Evolutionary conservation across 2,329 filamentous ascomycete species (phyloP), one percentile per base, ranked within the genome.

Genomic region (Eutypa lata): DNA sequence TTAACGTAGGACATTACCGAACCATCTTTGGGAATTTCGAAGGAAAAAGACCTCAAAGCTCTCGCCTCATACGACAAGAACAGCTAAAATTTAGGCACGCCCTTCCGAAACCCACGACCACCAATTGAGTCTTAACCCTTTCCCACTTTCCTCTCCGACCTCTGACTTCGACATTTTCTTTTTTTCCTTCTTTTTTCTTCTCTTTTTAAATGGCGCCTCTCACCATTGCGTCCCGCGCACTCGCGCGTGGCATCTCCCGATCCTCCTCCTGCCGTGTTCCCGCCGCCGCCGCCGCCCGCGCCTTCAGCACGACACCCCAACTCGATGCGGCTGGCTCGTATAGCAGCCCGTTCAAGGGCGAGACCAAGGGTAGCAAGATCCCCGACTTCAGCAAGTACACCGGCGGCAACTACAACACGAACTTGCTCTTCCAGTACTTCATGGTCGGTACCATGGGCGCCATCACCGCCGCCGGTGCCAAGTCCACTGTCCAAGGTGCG

Each of bases 401-500:
- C 21, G 42, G 42, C 22, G 77, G 78, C 61, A 76, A 77, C 64
- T 80, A 87, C 73, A 82, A 78, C 63, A 80, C 80, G 68, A 96
- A 96, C 78, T 88, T 92, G 80, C 79, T 96, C 64, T 94, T 96
- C 75, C 86, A 87, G 68, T 99, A 99, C 84, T 97, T 99, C 78
- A 96, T 97, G 90, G 94, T 96, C 62, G 94, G 94, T 67, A 87
- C 90, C 52, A 88, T 99, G 82, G 94, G 94, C 71, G 88, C 94
- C 68, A 82, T 97, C 72, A 86, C 89, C 61, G 93, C 93, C 54
- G 89, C 94, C 63, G 93, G 93, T 70, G 94, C 93, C 72, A 99
- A 99, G 88, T 91, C 90, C 67, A 97, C 94, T 61, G 91, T 99
- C 64, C 91, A 97, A 83, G 93, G 94, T 99, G 84, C 72, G 89